Evolutionary conservation across 75 land plant genomes (phyloP).

Genomic region (Sequoia sempervirens): DNA sequence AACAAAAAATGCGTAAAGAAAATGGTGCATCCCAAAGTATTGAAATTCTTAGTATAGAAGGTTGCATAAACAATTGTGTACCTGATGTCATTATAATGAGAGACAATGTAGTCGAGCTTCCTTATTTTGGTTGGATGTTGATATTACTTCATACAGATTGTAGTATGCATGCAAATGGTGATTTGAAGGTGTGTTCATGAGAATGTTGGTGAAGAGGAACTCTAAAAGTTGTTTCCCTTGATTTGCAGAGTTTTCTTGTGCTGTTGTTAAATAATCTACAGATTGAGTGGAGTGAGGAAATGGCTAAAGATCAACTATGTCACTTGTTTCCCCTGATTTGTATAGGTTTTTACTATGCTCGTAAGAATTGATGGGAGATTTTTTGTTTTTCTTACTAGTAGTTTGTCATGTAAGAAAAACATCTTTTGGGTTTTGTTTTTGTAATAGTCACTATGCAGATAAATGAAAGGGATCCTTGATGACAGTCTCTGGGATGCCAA

Average conservation of each 20-base stretch:
- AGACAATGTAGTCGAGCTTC: too few relatives aligned
- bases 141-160: slow-evolving; percentile 12
- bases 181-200: slow-evolving; percentile 30
- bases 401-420: neutral
- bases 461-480: slow-evolving; percentile 4
- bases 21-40: too few relatives aligned
- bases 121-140: neutral
- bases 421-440: slow-evolving; percentile 1
- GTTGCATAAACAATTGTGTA: too few relatives aligned
- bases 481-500: neutral
- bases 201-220: slow-evolving; percentile 17
- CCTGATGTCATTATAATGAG: too few relatives aligned
- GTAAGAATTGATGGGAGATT: neutral
- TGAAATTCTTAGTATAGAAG: too few relatives aligned
- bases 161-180: slow-evolving; percentile 39
- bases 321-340: neutral
- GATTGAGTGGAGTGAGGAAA: slow-evolving; percentile 31
- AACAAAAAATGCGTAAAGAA: too few relatives aligned
- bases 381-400: neutral
- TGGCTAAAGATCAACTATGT: slow-evolving; percentile 24
- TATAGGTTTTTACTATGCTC: neutral
- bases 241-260: slow-evolving; percentile 23
- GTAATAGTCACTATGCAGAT: neutral
- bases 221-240: slow-evolving; percentile 35
- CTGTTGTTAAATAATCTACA: slow-evolving; percentile 27